phyloP scores from a whole-genome alignment of 148 eudicot genomes.

The Rhododendron mucronatum region DNA sequence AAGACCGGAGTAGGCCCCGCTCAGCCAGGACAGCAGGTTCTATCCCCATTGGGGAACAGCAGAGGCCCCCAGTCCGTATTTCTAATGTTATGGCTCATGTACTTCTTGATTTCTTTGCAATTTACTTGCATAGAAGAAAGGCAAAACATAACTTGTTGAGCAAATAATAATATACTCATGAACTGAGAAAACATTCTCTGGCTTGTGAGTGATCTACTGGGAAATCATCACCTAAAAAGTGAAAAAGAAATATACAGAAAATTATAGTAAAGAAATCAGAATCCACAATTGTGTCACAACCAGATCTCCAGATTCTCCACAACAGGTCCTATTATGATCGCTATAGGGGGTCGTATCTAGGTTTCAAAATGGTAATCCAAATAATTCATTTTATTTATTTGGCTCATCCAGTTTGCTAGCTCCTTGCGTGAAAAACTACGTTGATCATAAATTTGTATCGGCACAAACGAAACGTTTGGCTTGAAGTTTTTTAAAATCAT shows the following conservation, averaged over 20 bases:
- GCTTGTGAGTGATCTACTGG: not conserved
- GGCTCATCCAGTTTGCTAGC: not conserved
- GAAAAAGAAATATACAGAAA: not conserved
- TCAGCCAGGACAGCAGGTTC: too few species aligned
- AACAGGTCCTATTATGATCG: not conserved
- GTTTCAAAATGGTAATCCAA: not conserved
- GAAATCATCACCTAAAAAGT: not conserved
- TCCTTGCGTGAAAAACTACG: not conserved
- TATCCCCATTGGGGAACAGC: too few species aligned
- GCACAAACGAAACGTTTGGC: not conserved
- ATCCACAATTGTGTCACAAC: slow-evolving; percentile 11
- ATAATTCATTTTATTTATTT: not conserved
- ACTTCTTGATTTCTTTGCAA: not conserved
- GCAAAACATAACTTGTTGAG: not conserved
- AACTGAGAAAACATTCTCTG: not conserved
- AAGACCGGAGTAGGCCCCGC: too few species aligned
- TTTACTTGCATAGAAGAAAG: not conserved
- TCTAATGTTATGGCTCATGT: not conserved
- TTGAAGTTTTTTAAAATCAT: not conserved
- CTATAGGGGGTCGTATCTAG: not conserved
- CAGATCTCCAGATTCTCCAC: not conserved
- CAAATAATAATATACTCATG: not conserved
- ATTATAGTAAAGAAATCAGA: not conserved
- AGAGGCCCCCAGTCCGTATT: too few species aligned
- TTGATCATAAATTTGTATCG: not conserved